Evolutionary conservation across 148 eudicot genomes (phyloP).

Genomic region (Rhododendron vialii): DNA sequence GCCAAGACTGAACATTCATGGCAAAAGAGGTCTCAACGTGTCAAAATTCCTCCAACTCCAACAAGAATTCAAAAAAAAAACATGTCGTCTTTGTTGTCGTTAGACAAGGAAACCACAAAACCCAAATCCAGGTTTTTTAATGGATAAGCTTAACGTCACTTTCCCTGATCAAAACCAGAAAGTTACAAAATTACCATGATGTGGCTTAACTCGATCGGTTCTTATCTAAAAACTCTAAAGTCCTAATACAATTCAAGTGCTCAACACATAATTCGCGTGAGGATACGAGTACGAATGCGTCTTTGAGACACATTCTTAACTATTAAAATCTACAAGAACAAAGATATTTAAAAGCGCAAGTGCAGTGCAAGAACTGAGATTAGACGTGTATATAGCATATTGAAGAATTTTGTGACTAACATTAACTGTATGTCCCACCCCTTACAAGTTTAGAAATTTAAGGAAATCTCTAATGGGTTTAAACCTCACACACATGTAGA

Average conservation of each 20-base stretch:
- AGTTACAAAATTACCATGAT: background rate
- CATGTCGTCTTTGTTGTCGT: background rate
- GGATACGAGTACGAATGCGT: background rate
- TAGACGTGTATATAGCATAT: too few species aligned
- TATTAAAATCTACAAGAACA: background rate
- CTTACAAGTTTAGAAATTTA: background rate
- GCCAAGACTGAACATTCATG: constrained; percentile 14
- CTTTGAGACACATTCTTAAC: too few species aligned
- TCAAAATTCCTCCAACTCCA: background rate
- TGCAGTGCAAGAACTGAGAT: too few species aligned
- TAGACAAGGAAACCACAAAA: background rate
- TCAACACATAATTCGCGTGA: background rate
- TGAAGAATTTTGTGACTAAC: too few species aligned
- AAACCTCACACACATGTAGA: background rate
- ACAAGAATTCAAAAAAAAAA: background rate
- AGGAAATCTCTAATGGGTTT: background rate
- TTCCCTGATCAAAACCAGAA: background rate
- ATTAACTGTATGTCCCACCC: background rate
- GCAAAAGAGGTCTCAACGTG: constrained; percentile 1
- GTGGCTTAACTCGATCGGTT: background rate
- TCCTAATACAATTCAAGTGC: background rate
- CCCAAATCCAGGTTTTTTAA: background rate
- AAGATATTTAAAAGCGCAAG: too few species aligned
- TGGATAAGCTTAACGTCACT: constrained; percentile 3
- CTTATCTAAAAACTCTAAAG: background rate